These are phyloP conservation scores for Fusarium coicis DNA, from an alignment of 2,329 filamentous ascomycete genomes.

Conservation along the genomic window DNA sequence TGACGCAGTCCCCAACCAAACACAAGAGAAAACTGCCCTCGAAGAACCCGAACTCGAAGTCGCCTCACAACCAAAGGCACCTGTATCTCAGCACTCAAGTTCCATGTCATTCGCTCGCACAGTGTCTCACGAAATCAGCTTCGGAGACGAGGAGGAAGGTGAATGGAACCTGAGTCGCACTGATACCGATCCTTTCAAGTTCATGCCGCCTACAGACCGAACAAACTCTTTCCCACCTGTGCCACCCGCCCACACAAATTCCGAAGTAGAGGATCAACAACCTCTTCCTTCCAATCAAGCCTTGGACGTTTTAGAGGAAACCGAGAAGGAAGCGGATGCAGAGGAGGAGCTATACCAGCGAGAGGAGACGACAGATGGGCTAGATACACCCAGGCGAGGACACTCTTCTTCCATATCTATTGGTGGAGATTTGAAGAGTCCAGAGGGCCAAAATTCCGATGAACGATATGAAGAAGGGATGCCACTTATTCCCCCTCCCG, in stretches of 20 bases:
- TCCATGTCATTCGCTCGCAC: conserved; percentile 73
- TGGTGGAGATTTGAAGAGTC: conserved; percentile 56
- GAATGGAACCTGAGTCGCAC: conserved; percentile 66
- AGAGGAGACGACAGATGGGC: conserved; percentile 21
- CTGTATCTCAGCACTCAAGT: conserved; percentile 65
- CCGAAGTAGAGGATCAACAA: conserved; percentile 48
- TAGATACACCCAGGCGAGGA: conserved; percentile 28
- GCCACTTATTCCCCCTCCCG: conserved; percentile 64
- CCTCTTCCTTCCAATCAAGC: conserved; percentile 62
- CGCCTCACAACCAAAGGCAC: conserved; percentile 38
- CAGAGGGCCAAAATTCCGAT: conserved; percentile 59
- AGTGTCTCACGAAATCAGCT: conserved; percentile 70
- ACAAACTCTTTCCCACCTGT: conserved; percentile 73
- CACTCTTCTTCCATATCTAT: conserved; percentile 51
- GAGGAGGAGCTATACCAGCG: conserved; percentile 52
- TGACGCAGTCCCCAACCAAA: conserved; percentile 17
- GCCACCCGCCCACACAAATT: conserved; percentile 52
- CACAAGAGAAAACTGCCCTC: conserved; percentile 16
- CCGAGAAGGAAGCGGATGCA: conserved; percentile 60
- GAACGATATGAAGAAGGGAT: conserved; percentile 77
- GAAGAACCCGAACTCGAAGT: conserved; percentile 24
- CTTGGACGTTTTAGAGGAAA: conserved; percentile 63
- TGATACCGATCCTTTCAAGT: conserved; percentile 68
- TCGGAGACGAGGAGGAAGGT: conserved; percentile 69
- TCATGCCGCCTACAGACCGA: conserved; percentile 66